Percentiles rank a stretch among this genome's conserved stretches.
Conservation (phyloP, 1,284 basidiomycete genomes). For the Schizopora paradoxa region DNA sequence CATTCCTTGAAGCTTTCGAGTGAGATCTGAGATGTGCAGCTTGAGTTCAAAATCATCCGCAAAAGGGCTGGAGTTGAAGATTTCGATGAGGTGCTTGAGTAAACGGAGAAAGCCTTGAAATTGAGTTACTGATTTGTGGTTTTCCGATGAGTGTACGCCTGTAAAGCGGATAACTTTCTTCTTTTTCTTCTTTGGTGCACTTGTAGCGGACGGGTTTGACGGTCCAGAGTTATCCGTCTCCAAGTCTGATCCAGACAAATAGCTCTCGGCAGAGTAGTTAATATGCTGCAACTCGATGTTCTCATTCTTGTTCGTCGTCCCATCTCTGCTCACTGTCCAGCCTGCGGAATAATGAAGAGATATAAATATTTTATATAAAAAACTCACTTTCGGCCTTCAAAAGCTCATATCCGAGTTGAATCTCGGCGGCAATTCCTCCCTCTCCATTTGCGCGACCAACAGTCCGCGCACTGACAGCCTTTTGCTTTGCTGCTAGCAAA, state of each 20-base stretch:
- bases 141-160: not conserved
- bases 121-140: slow-evolving; percentile 2
- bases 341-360: too few relatives aligned
- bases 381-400: too few relatives aligned
- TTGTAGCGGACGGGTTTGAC: too few relatives aligned
- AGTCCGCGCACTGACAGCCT: too few relatives aligned
- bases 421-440: too few relatives aligned
- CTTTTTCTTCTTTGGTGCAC: not conserved
- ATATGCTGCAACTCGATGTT: slow-evolving; percentile 19
- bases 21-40: slow-evolving; percentile 11
- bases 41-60: not conserved
- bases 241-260: too few relatives aligned
- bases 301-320: slow-evolving; percentile 20
- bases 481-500: too few relatives aligned
- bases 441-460: too few relatives aligned
- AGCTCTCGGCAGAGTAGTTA: not conserved
- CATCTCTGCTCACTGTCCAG: slow-evolving; percentile 7
- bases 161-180: not conserved
- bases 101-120: not conserved
- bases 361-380: too few relatives aligned
- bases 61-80: not conserved
- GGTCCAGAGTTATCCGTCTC: too few relatives aligned
- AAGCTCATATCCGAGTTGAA: too few relatives aligned
- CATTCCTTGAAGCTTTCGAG: slow-evolving; percentile 16
- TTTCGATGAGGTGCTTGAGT: slow-evolving; percentile 6